Conservation (phyloP, 2,329 filamentous ascomycete genomes). For the Hypoxylon sp. region DNA sequence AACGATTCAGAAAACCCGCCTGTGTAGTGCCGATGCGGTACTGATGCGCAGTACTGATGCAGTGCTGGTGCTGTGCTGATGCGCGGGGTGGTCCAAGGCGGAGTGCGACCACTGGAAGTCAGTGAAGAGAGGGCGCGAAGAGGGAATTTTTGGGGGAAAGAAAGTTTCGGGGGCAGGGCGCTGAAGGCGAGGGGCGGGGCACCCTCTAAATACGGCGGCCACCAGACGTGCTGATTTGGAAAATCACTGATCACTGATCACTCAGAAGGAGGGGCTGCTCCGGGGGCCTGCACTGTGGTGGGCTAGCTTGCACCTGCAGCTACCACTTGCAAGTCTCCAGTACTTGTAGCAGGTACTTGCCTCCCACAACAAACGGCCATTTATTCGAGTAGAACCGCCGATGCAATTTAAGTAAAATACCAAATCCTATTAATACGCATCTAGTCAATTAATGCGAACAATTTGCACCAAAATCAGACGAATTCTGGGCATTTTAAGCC, state of each 20-base stretch:
- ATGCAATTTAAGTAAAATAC: constrained; percentile 27
- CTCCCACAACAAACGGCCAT: constrained; percentile 17
- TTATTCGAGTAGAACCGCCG: neutral
- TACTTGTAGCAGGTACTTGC: constrained; percentile 29
- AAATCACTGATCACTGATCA: constrained; percentile 49
- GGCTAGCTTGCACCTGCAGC: constrained; percentile 30
- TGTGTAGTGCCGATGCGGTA: neutral
- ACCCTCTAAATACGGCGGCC: constrained; percentile 51
- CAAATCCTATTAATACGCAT: neutral
- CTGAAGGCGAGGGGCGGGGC: constrained; percentile 50
- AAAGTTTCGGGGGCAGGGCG: constrained; percentile 48
- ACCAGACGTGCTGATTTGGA: constrained; percentile 51
- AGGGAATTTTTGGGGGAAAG: constrained; percentile 46
- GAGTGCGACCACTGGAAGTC: constrained; percentile 35
- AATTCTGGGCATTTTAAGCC: constrained; percentile 6
- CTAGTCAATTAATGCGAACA: constrained; percentile 5
- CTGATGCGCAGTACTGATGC: neutral
- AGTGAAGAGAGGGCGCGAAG: constrained; percentile 40
- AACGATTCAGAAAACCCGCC: constrained; percentile 7
- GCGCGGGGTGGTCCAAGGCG: constrained; percentile 9
- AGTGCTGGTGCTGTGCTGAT: neutral
- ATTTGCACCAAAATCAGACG: constrained; percentile 22
- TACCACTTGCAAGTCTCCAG: constrained; percentile 12
- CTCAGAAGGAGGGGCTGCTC: constrained; percentile 28
- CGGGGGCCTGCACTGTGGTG: constrained; percentile 39